A percentile compares a stretch with the other conserved stretches of the same genome.
phyloP scores from a whole-genome alignment of 2,329 filamentous ascomycete genomes.

The Trichoderma guizhouense region DNA sequence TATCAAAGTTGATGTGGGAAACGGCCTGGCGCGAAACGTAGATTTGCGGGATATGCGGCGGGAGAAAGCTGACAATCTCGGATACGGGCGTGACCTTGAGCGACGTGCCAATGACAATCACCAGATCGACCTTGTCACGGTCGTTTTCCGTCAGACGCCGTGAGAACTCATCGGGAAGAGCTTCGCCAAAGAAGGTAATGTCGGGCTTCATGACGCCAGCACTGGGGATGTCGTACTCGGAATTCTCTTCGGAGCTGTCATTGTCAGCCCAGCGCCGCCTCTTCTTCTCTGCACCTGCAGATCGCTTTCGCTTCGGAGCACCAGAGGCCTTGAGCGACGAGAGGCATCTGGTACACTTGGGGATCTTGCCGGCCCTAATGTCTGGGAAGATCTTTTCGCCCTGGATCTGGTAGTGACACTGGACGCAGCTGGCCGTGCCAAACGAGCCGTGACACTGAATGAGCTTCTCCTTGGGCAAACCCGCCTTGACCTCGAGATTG shows the following conservation, averaged over 20 bases:
- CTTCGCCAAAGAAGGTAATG: constrained; percentile 96
- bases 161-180: constrained; percentile 79
- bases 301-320: constrained; percentile 37
- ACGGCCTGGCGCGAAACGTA: constrained; percentile 86
- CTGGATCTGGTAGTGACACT: constrained; percentile 69
- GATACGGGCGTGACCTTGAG: constrained; percentile 94
- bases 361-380: constrained; percentile 71
- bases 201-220: constrained; percentile 92
- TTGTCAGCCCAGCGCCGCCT: constrained; percentile 36
- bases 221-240: constrained; percentile 54
- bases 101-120: constrained; percentile 93
- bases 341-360: constrained; percentile 71
- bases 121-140: constrained; percentile 74
- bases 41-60: constrained; percentile 78
- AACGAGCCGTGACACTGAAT: constrained; percentile 97
- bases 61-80: constrained; percentile 80
- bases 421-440: constrained; percentile 83
- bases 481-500: constrained; percentile 85
- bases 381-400: constrained; percentile 78
- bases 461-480: constrained; percentile 74
- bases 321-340: constrained; percentile 42
- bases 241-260: constrained; percentile 43
- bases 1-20: constrained; percentile 88
- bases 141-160: constrained; percentile 78
- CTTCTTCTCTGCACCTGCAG: constrained; percentile 40